Conservation (phyloP, 768 basidiomycete species). For the Agaricus blazei region DNA sequence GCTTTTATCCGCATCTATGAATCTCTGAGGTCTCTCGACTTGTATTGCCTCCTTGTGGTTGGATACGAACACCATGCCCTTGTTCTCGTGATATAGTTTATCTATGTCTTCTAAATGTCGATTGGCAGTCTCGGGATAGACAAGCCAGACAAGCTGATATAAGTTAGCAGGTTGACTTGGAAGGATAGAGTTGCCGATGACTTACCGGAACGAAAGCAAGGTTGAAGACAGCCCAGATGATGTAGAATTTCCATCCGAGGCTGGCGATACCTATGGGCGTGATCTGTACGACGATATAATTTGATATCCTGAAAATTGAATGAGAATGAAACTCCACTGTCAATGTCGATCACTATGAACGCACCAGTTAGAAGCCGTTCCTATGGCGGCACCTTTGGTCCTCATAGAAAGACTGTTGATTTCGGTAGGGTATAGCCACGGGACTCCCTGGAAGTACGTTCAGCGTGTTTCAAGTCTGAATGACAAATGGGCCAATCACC, state of each 20-base stretch:
- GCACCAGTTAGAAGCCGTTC: constrained; percentile 44
- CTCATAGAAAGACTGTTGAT: constrained; percentile 48
- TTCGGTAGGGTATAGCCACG: constrained; percentile 47
- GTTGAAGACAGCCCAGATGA: constrained; percentile 47
- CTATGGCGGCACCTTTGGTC: constrained; percentile 44
- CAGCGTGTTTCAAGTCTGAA: not conserved
- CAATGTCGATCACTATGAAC: not conserved
- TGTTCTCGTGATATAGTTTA: constrained; percentile 39
- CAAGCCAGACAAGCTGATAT: constrained; percentile 35
- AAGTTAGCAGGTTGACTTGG: not conserved
- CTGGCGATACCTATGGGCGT: constrained; percentile 41
- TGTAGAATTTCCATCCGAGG: constrained; percentile 44
- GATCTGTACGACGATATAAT: constrained; percentile 45
- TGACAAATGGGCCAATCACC: constrained; percentile 18
- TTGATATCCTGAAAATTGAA: constrained; percentile 33
- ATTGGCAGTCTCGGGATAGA: constrained; percentile 48
- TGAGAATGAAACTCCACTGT: not conserved
- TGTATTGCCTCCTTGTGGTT: constrained; percentile 37
- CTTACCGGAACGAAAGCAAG: constrained; percentile 43
- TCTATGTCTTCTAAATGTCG: constrained; percentile 47
- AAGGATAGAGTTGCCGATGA: not conserved
- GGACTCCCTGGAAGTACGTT: constrained; percentile 30
- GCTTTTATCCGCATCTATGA: constrained; percentile 33
- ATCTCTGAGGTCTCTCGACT: constrained; percentile 37
- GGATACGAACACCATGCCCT: constrained; percentile 35